Evolutionary conservation across 176 grass and related monocot genomes (phyloP).

Genomic region (Raddia distichophylla): DNA sequence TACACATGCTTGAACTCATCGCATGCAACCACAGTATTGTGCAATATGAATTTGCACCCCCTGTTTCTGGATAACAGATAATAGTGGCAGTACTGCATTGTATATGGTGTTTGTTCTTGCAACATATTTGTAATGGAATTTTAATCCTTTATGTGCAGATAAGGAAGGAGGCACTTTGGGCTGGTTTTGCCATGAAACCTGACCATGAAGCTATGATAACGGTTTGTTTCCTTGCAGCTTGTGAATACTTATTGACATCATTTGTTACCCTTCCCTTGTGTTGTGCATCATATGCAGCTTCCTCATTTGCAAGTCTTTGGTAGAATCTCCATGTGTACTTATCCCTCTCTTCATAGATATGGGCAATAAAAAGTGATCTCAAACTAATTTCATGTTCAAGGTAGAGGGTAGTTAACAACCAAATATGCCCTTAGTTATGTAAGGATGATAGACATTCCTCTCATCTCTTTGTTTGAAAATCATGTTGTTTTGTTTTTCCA

Average conservation of each 20-base stretch:
- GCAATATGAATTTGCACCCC: not conserved
- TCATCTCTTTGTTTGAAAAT: constrained; percentile 24
- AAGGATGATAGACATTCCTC: not conserved
- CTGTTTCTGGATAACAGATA: not conserved
- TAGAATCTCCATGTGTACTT: constrained; percentile 7
- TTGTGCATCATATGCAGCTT: not conserved
- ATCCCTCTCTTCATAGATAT: constrained; percentile 27
- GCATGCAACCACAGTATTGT: constrained; percentile 1
- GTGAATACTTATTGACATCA: constrained; percentile 18
- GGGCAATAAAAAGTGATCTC: not conserved
- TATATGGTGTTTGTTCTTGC: constrained; percentile 6
- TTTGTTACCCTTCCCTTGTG: not conserved
- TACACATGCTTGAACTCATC: not conserved
- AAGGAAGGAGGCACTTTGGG: constrained; percentile 97
- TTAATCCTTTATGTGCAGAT: constrained; percentile 55
- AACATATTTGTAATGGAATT: constrained; percentile 36
- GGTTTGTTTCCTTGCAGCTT: constrained; percentile 65
- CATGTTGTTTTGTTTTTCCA: not conserved
- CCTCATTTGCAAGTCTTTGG: constrained; percentile 8
- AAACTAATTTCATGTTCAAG: constrained; percentile 9
- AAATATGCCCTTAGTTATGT: not conserved
- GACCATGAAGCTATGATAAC: constrained; percentile 88
- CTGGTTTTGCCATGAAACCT: constrained; percentile 93
- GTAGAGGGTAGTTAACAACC: not conserved
- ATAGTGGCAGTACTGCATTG: not conserved